These are phyloP conservation scores for Irpex sp. DNA, from an alignment of 1,284 basidiomycete genomes.

Conservation along the genomic window DNA sequence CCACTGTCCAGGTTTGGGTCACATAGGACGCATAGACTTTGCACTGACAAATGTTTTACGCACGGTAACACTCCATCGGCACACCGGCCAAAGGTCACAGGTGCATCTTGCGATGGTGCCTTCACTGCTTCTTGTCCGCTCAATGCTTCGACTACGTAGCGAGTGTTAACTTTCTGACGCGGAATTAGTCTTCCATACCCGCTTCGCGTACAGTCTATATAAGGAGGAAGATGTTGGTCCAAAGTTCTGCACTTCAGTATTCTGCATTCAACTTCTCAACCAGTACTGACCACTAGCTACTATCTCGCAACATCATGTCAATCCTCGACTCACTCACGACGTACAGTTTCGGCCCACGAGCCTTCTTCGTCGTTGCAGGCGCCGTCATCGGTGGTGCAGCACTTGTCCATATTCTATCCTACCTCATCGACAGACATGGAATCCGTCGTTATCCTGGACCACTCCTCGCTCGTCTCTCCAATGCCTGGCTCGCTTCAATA, in stretches of 20 bases:
- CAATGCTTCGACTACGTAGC: not conserved
- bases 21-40: not conserved
- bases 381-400: not conserved
- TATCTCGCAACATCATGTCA: not conserved
- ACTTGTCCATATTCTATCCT: slow-evolving; percentile 42
- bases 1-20: too few relatives aligned
- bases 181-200: not conserved
- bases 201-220: not conserved
- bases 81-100: not conserved
- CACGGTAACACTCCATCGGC: not conserved
- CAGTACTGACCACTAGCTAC: not conserved
- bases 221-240: not conserved
- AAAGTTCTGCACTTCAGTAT: not conserved
- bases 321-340: not conserved
- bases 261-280: not conserved
- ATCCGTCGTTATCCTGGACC: slow-evolving; percentile 70
- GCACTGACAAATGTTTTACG: not conserved
- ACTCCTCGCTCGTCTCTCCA: slow-evolving; percentile 64
- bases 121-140: not conserved
- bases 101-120: not conserved
- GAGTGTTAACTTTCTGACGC: not conserved
- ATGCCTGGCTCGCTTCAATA: slow-evolving; percentile 67
- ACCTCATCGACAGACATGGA: slow-evolving; percentile 48
- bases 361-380: not conserved
- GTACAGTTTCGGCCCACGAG: not conserved